Conservation (phyloP, 345 rosid species). For the Angophora floribunda region DNA sequence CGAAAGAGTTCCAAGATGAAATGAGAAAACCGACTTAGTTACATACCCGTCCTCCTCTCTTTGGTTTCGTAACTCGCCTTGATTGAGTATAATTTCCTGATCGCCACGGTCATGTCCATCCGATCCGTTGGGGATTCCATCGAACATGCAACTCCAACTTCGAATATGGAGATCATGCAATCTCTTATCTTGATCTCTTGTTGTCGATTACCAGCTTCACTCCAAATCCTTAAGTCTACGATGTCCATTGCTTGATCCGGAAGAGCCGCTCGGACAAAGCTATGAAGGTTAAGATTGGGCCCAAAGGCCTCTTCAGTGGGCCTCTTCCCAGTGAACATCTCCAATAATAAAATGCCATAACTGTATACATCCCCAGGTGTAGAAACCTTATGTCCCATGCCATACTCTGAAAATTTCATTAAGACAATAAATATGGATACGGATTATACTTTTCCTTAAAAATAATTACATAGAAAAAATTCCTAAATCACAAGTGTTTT, state of each 20-base stretch:
- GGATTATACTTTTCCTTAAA: neutral
- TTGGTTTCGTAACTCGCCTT: neutral
- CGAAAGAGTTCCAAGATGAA: neutral
- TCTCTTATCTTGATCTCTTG: neutral
- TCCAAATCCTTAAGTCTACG: neutral
- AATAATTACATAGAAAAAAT: neutral
- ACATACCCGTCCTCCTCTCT: neutral
- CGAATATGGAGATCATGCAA: neutral
- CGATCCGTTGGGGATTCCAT: neutral
- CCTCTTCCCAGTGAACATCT: neutral
- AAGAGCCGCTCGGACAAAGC: neutral
- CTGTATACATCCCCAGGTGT: neutral
- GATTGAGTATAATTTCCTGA: too few relatives aligned
- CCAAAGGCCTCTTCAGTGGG: neutral
- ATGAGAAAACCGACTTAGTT: neutral
- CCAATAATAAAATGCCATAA: neutral
- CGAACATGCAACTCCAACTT: neutral
- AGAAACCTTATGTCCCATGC: neutral
- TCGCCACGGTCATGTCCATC: neutral
- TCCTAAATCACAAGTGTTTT: neutral
- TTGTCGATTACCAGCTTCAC: neutral
- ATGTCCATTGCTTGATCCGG: neutral
- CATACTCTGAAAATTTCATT: neutral
- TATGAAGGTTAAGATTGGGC: neutral
- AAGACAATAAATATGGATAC: neutral